These are phyloP conservation scores for Fomes fomentarius DNA, from an alignment of 1,284 basidiomycete species.

Conservation along the genomic window DNA sequence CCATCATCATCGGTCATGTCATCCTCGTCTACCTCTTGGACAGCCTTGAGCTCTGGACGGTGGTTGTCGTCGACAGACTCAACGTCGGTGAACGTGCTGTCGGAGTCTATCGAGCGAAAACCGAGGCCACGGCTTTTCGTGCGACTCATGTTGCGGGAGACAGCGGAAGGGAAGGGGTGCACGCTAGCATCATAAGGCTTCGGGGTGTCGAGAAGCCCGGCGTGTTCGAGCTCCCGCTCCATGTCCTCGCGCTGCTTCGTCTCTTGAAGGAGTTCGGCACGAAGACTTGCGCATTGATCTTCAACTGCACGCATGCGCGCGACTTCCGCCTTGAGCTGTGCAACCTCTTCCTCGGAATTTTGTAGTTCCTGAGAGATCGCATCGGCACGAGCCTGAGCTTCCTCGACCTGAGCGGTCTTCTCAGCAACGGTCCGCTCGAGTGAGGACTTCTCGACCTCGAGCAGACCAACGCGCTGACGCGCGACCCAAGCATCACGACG, in stretches of 20 bases:
- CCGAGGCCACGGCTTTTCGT: constrained; percentile 46
- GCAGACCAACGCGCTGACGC: constrained; percentile 59
- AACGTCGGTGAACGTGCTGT: constrained; percentile 63
- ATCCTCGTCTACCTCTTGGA: constrained; percentile 58
- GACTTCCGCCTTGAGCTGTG: constrained; percentile 37
- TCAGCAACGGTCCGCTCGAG: constrained; percentile 51
- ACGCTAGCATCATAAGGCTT: constrained; percentile 36
- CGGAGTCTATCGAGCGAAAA: constrained; percentile 66
- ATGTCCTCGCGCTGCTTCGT: constrained; percentile 41
- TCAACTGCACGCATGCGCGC: constrained; percentile 34
- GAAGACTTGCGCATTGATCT: constrained; percentile 39
- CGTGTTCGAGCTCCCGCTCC: constrained; percentile 47
- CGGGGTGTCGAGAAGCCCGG: constrained; percentile 47
- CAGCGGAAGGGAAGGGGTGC: constrained; percentile 27
- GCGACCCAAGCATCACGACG: constrained; percentile 77
- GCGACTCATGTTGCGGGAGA: constrained; percentile 30
- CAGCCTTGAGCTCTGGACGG: constrained; percentile 53
- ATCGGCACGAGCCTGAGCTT: constrained; percentile 38
- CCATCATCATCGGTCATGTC: constrained; percentile 48
- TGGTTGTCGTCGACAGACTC: constrained; percentile 54
- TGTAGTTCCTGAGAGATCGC: constrained; percentile 36
- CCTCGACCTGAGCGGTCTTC: constrained; percentile 40
- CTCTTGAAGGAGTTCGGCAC: constrained; percentile 41
- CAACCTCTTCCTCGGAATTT: constrained; percentile 38
- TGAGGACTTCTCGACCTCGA: constrained; percentile 65